phyloP scores from a whole-genome alignment of 495 filamentous ascomycete genomes.

The Penicillium verhagenii region DNA sequence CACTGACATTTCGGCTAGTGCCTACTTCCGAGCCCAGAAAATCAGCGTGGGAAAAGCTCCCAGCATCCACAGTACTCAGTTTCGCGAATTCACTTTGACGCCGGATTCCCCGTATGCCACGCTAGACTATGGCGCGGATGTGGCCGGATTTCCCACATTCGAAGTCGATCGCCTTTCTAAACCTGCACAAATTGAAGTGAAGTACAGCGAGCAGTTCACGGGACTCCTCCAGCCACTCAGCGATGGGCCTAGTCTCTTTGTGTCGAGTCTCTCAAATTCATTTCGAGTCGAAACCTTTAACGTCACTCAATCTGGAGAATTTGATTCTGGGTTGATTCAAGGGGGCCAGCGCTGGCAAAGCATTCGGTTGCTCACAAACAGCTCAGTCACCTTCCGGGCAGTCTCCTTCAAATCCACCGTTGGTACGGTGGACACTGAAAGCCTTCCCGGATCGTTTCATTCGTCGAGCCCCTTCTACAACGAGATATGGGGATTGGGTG shows the following conservation, averaged over 20 bases:
- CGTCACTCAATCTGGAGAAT: background rate
- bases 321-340: conserved; percentile 2
- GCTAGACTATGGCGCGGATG: conserved; percentile 9
- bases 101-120: background rate
- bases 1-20: too few relatives aligned
- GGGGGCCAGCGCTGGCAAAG: conserved; percentile 12
- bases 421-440: background rate
- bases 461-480: background rate
- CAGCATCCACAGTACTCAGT: background rate
- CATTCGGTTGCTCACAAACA: background rate
- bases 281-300: conserved; percentile 13
- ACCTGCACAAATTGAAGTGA: conserved; percentile 11
- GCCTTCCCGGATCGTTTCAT: background rate
- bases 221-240: conserved; percentile 1
- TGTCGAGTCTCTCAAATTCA: conserved; percentile 1
- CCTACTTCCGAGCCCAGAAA: too few relatives aligned
- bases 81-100: background rate
- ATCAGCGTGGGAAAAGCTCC: too few relatives aligned
- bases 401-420: background rate
- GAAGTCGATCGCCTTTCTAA: background rate
- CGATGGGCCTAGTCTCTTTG: conserved; percentile 8
- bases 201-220: conserved; percentile 10
- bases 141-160: conserved; percentile 7
- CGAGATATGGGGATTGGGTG: background rate
- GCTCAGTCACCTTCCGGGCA: background rate